Percentiles rank a stretch among this genome's conserved stretches.
These are phyloP conservation scores for Ceriops decandra DNA, from an alignment of 345 rosid species.

Conservation along the genomic window DNA sequence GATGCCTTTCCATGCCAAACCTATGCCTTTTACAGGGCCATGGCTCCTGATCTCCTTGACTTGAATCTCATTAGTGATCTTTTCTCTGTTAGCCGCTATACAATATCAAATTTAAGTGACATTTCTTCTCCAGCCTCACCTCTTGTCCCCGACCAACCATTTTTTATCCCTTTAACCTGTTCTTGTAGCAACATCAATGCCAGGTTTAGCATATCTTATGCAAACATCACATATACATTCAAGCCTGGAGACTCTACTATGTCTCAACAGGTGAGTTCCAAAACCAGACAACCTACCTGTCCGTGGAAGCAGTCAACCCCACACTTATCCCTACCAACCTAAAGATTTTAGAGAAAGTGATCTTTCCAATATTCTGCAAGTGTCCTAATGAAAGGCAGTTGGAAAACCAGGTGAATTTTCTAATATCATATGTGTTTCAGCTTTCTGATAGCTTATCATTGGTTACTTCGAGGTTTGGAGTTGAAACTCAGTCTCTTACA, in stretches of 20 bases:
- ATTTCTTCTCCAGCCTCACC: slow-evolving; percentile 49
- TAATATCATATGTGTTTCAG: slow-evolving; percentile 62
- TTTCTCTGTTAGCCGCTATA: slow-evolving; percentile 49
- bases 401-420: slow-evolving; percentile 25
- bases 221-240: slow-evolving; percentile 46
- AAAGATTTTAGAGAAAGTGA: slow-evolving; percentile 23
- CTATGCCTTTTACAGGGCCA: slow-evolving; percentile 50
- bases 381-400: slow-evolving; percentile 47
- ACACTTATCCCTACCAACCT: slow-evolving; percentile 41
- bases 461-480: slow-evolving; percentile 52
- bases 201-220: slow-evolving; percentile 35
- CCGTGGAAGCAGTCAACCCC: slow-evolving; percentile 55
- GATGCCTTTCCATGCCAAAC: slow-evolving; percentile 52
- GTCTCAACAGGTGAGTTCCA: slow-evolving; percentile 35
- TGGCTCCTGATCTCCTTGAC: slow-evolving; percentile 41
- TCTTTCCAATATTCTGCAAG: slow-evolving; percentile 59
- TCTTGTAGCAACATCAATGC: slow-evolving; percentile 41
- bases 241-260: slow-evolving; percentile 31
- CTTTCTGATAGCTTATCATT: slow-evolving; percentile 46
- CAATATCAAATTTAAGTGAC: slow-evolving; percentile 57
- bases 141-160: slow-evolving; percentile 42
- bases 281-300: slow-evolving; percentile 58
- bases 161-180: slow-evolving; percentile 55
- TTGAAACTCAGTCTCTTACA: slow-evolving; percentile 27
- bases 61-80: slow-evolving; percentile 57